Base-by-base conservation (phyloP, 306 rosid genomes). In the Cajanus cajan region DNA sequence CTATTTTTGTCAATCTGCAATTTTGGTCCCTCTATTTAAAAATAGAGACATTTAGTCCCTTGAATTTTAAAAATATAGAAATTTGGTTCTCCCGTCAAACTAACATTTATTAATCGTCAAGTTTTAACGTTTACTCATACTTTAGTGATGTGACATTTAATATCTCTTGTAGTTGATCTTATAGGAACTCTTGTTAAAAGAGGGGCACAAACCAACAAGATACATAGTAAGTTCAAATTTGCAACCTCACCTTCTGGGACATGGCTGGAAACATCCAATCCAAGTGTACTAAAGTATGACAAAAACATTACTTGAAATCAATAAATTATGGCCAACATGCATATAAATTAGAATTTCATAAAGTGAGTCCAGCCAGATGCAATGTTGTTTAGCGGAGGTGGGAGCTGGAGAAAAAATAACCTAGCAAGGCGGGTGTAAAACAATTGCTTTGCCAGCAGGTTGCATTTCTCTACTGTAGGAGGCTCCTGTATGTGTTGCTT, bases 371-470 rank as follows among this genome's bases (percentile, higher is more conserved):
- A 52, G 34, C 76, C 58, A 80, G 14, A 59, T 34, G 45, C 70
- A 77, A 43, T n/a, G 25, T 33, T 12, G 54, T 74, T 14, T 34
- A 9, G 70, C 13, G 68, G 6, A 3, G 7, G 31, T 12, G 45
- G 6, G 7, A n/a, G 69, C 71, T 21, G 21, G 41, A 43, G 70
- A 74, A 84, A 72, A 54, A 48, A 80, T 74, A 67, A 92, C 98
- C 98, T 94, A 45, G 98, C 98, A 72, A 94, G 97, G 6, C 97
- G 97, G 55, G 97, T 94, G 83, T 89, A 92, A 19, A 94, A 45
- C 85, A 94, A 87, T 76, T 94, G 97, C 85, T 90, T 94, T 0
- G 97, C 77, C n/a, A 94, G 88, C 41, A 67, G 71, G 41, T 82
- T 83, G 88, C 98, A 94, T 85, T 92, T 94, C 87, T 92, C 98